Conservation (phyloP, 345 rosid genomes). For the Erodium maritimum region DNA sequence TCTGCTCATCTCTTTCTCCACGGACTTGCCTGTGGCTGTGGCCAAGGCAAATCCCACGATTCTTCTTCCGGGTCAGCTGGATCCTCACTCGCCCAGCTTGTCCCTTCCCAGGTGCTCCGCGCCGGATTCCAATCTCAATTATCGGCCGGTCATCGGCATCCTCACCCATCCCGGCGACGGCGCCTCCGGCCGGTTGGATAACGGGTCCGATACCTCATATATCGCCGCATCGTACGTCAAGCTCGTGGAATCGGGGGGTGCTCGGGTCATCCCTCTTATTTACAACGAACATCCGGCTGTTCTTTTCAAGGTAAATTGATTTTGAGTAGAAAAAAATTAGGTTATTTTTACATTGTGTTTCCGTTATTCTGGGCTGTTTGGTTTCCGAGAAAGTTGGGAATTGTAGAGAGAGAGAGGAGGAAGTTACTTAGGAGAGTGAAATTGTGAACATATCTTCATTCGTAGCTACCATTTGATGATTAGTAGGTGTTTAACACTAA, state of each 20-base stretch:
- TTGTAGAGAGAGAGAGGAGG: too few relatives aligned
- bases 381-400: not conserved
- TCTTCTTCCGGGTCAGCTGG: slow-evolving; percentile 35
- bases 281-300: slow-evolving; percentile 56
- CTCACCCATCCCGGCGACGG: slow-evolving; percentile 86
- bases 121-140: slow-evolving; percentile 45
- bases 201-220: slow-evolving; percentile 40
- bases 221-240: slow-evolving; percentile 85
- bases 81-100: not conserved
- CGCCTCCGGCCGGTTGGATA: slow-evolving; percentile 63
- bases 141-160: slow-evolving; percentile 75
- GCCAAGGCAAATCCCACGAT: slow-evolving; percentile 25
- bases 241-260: slow-evolving; percentile 85
- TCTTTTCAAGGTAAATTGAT: slow-evolving; percentile 41
- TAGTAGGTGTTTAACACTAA: too few relatives aligned
- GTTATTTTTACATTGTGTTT: not conserved
- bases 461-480: too few relatives aligned
- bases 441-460: too few relatives aligned
- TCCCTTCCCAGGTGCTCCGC: slow-evolving; percentile 29
- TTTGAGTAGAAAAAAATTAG: not conserved
- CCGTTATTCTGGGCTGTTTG: not conserved
- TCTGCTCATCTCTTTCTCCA: slow-evolving; percentile 35
- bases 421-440: too few relatives aligned
- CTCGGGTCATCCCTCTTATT: slow-evolving; percentile 77
- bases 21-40: slow-evolving; percentile 25